These are phyloP conservation scores for Apiospora koreana DNA, from an alignment of 2,329 filamentous ascomycete genomes.

Conservation along the genomic window DNA sequence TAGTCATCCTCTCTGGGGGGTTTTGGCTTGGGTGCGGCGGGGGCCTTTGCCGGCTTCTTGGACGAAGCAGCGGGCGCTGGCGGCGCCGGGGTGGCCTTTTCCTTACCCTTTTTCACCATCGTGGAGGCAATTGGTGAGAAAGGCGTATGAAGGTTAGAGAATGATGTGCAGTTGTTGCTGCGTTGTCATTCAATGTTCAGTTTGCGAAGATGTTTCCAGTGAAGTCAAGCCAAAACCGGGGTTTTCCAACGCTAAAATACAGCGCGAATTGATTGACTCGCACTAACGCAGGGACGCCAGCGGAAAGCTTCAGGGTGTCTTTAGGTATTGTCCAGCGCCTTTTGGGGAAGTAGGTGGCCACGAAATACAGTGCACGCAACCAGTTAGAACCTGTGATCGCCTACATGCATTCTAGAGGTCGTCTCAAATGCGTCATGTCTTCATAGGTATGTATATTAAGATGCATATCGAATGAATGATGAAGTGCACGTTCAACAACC, in stretches of 20 bases:
- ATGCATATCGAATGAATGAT: background rate
- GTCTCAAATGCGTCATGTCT: no score
- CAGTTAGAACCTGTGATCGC: background rate
- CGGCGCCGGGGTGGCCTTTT: conserved; percentile 44
- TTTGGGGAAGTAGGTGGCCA: no score
- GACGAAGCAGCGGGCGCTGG: conserved; percentile 32
- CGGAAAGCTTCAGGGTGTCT: background rate
- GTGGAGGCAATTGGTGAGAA: conserved; percentile 17
- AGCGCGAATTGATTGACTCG: background rate
- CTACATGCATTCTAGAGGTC: background rate
- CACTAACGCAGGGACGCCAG: background rate
- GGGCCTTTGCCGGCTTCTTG: conserved; percentile 26
- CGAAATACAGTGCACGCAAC: background rate
- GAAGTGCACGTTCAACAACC: background rate
- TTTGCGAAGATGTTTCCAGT: conserved; percentile 8
- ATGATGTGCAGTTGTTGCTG: conserved; percentile 10
- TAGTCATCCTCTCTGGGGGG: conserved; percentile 50
- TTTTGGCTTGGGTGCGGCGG: conserved; percentile 35
- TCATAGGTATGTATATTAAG: no score
- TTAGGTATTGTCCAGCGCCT: background rate
- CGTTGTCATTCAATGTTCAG: background rate
- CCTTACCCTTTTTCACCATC: conserved; percentile 58
- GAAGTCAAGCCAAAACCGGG: background rate
- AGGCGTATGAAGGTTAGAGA: background rate
- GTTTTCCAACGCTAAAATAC: background rate